phyloP scores from a whole-genome alignment of 805 yeast genomes.

The Saccharomycopsis sp. region DNA sequence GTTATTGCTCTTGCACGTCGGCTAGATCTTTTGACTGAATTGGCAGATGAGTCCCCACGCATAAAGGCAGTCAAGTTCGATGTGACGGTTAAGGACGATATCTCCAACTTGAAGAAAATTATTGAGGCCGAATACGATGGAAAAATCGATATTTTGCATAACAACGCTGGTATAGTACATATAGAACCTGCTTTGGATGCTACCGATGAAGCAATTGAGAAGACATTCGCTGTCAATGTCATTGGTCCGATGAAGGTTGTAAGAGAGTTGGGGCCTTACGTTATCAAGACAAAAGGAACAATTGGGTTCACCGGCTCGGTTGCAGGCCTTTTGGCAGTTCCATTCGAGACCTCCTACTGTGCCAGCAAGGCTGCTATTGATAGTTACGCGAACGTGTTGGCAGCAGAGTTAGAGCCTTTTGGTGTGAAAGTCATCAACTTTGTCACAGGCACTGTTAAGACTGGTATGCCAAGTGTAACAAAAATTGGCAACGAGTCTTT shows the following conservation, averaged over 20 bases:
- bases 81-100: constrained; percentile 30
- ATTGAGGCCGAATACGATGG: constrained; percentile 30
- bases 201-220: constrained; percentile 25
- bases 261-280: constrained; percentile 28
- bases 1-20: constrained; percentile 33
- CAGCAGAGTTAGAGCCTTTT: constrained; percentile 32
- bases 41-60: constrained; percentile 19
- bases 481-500: constrained; percentile 16
- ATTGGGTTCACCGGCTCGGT: constrained; percentile 35
- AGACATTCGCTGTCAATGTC: constrained; percentile 31
- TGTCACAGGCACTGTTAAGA: constrained; percentile 35
- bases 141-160: constrained; percentile 31
- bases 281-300: constrained; percentile 31
- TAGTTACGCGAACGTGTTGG: constrained; percentile 30
- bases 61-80: constrained; percentile 31
- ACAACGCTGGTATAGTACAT: constrained; percentile 33
- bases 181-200: constrained; percentile 30
- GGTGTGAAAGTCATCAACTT: constrained; percentile 36
- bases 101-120: constrained; percentile 24
- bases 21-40: constrained; percentile 24
- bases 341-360: constrained; percentile 31
- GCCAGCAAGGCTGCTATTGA: constrained; percentile 37
- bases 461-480: constrained; percentile 23
- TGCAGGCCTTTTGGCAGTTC: constrained; percentile 29
- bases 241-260: constrained; percentile 34